Evolutionary conservation across 306 rosid genomes (phyloP).

Genomic region (Dryas octopetala): DNA sequence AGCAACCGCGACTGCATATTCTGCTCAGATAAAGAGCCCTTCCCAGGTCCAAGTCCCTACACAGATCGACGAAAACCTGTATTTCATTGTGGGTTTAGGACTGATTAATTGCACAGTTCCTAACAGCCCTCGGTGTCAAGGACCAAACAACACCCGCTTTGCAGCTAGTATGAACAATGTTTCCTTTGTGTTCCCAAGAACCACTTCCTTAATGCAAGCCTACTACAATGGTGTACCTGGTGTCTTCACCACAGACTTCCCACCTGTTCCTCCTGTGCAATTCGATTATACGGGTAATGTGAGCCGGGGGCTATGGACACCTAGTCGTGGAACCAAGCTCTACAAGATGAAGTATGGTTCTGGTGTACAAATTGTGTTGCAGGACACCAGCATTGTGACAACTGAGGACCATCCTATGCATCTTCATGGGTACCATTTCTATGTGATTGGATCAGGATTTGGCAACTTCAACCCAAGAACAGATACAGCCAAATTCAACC

Average conservation of each 20-base stretch:
- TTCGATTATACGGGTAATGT: conserved; percentile 86
- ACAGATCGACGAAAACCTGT: conserved; percentile 46
- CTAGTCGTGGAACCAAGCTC: conserved; percentile 56
- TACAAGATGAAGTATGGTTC: conserved; percentile 70
- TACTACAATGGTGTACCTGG: conserved; percentile 68
- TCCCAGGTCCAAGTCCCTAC: conserved; percentile 43
- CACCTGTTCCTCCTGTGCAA: conserved; percentile 73
- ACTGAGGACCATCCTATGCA: conserved; percentile 93
- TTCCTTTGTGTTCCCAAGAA: conserved; percentile 71
- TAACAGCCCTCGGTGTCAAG: conserved; percentile 88
- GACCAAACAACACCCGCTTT: conserved; percentile 96
- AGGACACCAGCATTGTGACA: conserved; percentile 83
- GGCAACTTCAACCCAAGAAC: conserved; percentile 83
- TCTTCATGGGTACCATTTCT: conserved; percentile 90
- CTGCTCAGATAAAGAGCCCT: conserved; percentile 53
- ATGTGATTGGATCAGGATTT: conserved; percentile 77
- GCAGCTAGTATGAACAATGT: conserved; percentile 82
- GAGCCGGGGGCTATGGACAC: conserved; percentile 68
- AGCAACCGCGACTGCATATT: conserved; percentile 61
- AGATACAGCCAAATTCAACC: conserved; percentile 72
- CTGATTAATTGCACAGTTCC: conserved; percentile 77
- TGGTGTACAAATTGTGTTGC: conserved; percentile 65
- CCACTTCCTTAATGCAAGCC: conserved; percentile 83
- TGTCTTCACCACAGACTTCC: conserved; percentile 79
- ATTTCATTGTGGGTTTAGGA: conserved; percentile 73